These are phyloP conservation scores for Helicocarpus griseus DNA, from an alignment of 2,329 filamentous ascomycete genomes.

Conservation along the genomic window DNA sequence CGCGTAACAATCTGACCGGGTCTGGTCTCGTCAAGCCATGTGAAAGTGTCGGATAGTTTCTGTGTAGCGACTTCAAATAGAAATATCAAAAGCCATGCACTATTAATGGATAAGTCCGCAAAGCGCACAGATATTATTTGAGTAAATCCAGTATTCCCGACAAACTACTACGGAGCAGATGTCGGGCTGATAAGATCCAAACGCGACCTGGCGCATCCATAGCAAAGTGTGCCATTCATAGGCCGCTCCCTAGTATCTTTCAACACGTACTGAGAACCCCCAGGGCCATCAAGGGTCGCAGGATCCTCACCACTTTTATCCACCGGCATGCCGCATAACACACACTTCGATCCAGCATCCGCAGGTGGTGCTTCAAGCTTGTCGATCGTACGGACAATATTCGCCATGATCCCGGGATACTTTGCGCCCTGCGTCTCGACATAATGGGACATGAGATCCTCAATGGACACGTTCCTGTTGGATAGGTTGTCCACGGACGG, in stretches of 20 bases:
- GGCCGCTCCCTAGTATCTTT: not conserved
- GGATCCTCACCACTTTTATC: constrained; percentile 47
- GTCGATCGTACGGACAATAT: constrained; percentile 84
- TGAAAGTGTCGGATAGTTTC: not conserved
- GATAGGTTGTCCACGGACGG: constrained; percentile 25
- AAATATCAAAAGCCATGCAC: too few relatives aligned
- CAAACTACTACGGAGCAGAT: not conserved
- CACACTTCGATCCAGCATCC: constrained; percentile 40
- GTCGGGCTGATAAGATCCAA: constrained; percentile 14
- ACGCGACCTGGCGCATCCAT: constrained; percentile 35
- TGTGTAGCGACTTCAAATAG: too few relatives aligned
- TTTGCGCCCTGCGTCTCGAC: constrained; percentile 76
- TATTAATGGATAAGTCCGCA: not conserved
- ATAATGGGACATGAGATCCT: constrained; percentile 81
- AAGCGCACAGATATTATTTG: not conserved
- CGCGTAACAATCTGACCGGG: not conserved
- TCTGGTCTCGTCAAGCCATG: too few relatives aligned
- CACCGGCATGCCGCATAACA: constrained; percentile 60
- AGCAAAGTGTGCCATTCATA: constrained; percentile 20
- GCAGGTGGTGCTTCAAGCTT: constrained; percentile 52
- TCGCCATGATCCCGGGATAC: constrained; percentile 86
- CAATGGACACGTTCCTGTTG: constrained; percentile 64
- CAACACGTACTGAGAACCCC: not conserved
- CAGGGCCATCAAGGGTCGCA: constrained; percentile 39
- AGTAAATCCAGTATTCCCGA: not conserved